phyloP scores from a whole-genome alignment of 176 grass and related monocot species.

The Oryza rufipogon region DNA sequence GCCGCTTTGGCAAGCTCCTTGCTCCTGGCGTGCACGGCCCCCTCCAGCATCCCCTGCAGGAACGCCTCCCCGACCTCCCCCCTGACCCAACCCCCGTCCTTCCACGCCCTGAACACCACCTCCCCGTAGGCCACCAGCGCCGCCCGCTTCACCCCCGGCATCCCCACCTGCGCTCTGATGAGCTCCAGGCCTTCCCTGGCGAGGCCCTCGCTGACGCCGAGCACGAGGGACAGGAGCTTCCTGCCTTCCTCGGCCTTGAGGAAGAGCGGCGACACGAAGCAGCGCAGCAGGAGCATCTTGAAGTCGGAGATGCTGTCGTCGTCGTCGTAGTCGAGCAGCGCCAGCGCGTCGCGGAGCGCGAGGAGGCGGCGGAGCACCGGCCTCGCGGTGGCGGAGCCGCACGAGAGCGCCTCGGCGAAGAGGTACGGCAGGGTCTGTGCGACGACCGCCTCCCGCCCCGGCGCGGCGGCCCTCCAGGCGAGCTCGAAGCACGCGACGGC shows the following conservation, averaged over 20 bases:
- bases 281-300: conserved; percentile 75
- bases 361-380: conserved; percentile 72
- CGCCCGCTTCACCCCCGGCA: conserved; percentile 62
- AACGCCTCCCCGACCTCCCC: conserved; percentile 71
- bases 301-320: conserved; percentile 90
- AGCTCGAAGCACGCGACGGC: conserved; percentile 71
- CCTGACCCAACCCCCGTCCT: conserved; percentile 50
- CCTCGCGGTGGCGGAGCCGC: conserved; percentile 45
- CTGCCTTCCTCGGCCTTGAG: conserved; percentile 79
- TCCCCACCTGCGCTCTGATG: conserved; percentile 70
- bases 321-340: conserved; percentile 82
- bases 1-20: conserved; percentile 61
- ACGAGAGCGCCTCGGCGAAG: conserved; percentile 65
- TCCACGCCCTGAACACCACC: conserved; percentile 91
- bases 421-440: conserved; percentile 92
- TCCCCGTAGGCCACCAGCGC: conserved; percentile 72
- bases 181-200: conserved; percentile 71
- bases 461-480: conserved; percentile 67
- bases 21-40: conserved; percentile 51
- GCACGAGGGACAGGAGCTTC: conserved; percentile 62
- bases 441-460: conserved; percentile 65
- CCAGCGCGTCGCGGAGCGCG: conserved; percentile 73
- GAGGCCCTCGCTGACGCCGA: conserved; percentile 69
- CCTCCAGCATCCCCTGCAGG: conserved; percentile 80
- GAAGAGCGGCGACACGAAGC: conserved; percentile 67